Evolutionary conservation across 164 flowering plant species (phyloP), one percentile per base, ranked within the genome.

Genomic region (Nelumbo lutea): DNA sequence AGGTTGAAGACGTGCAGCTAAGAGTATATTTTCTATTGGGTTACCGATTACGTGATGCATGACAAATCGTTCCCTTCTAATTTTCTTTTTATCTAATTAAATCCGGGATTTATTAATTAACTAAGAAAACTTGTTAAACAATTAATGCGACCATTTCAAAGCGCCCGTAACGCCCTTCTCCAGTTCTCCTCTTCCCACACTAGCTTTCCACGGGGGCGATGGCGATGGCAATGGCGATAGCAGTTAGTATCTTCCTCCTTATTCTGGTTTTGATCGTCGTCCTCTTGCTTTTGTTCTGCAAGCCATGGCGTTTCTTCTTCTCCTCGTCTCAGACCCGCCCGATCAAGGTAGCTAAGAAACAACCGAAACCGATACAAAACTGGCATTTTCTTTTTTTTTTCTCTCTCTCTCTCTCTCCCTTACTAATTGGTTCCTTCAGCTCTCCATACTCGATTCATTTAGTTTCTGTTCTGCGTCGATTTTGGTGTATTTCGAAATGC

Each of bases 291-390:
- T 45, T 87, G 64, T 82, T 79, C 82, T 90, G 89, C 73, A 83
- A 81, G 64, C 96, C 96, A 75, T 93, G 98, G 97, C 92, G 94
- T 42, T 81, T 79, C 79, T 79, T 89, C 78, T 67, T 42, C 73
- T 69, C 83, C 39, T 64, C 80, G 43, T 58, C 78, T 66, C 78
- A 60, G 58, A 70, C n/a, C 62, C 88, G 83, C 73, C 52, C 77
- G 51, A 68, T 83, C 86, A 84, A 83, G 91, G 97, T 85, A 45
- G 57, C 42, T 9, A 51, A 9, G 4, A 15, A 7, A 15, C 13
- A 66, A n/a, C 4, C 64, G 8, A 27, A 46, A 60, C 27, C 27
- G 27, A 27, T 9, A 10, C 58, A 55, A 39, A 38, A 38, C 11
- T 40, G 43, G 2, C 7, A 10, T 45, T 47, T 48, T 51, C 2